Evolutionary conservation across 2,329 filamentous ascomycete genomes (phyloP).

Genomic region (Mariannaea elegans): DNA sequence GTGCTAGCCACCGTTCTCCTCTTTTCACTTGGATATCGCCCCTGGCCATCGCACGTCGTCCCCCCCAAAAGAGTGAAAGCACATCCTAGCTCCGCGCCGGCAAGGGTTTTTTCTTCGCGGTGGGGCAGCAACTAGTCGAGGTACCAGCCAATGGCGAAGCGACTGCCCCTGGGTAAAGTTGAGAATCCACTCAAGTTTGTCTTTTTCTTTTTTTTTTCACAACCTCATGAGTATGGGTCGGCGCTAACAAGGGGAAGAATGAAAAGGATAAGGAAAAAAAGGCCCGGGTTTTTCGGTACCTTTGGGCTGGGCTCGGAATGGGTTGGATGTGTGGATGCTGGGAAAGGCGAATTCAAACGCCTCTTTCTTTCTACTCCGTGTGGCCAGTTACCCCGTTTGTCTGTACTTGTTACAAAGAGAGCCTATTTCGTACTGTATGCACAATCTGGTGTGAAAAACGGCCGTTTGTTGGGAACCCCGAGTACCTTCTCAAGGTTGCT

Average conservation of each 20-base stretch:
- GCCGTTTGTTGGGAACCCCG: not conserved
- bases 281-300: not conserved
- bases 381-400: no score
- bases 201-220: not conserved
- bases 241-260: not conserved
- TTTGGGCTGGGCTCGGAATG: not conserved
- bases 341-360: not conserved
- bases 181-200: not conserved
- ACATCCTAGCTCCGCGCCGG: slow-evolving; percentile 29
- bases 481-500: not conserved
- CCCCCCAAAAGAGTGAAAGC: no score
- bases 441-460: not conserved
- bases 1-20: not conserved
- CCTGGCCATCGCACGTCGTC: slow-evolving; percentile 36
- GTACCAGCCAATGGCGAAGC: slow-evolving; percentile 5
- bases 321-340: not conserved
- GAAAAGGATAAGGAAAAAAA: not conserved
- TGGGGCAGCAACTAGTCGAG: slow-evolving; percentile 12
- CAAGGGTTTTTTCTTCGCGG: slow-evolving; percentile 1
- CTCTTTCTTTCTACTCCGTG: no score
- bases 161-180: slow-evolving; percentile 11
- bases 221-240: not conserved
- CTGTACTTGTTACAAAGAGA: no score
- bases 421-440: not conserved
- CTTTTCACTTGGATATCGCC: slow-evolving; percentile 14